phyloP scores from a whole-genome alignment of 1,284 basidiomycete species.

The Rhodotorula sp. region DNA sequence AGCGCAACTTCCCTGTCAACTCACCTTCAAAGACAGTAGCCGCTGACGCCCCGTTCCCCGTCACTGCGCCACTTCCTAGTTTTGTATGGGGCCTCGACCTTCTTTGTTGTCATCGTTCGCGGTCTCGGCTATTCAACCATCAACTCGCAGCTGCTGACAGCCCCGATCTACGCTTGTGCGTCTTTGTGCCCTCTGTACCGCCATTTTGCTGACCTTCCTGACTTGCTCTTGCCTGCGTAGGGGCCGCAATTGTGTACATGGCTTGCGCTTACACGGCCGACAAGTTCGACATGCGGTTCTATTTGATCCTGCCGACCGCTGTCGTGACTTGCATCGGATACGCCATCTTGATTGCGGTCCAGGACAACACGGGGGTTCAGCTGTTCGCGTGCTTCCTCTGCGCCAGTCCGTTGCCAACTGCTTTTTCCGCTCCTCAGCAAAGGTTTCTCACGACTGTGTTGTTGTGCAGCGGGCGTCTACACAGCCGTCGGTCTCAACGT shows the following conservation, averaged over 20 bases:
- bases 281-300: slow-evolving; percentile 17
- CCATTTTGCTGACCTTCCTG: background rate
- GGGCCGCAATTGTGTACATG: slow-evolving; percentile 26
- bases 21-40: no score
- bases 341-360: slow-evolving; percentile 9
- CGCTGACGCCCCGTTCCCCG: background rate
- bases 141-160: slow-evolving; percentile 40
- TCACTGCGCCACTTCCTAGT: background rate
- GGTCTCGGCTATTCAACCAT: slow-evolving; percentile 40
- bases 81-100: slow-evolving; percentile 32
- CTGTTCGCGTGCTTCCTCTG: slow-evolving; percentile 26
- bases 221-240: background rate
- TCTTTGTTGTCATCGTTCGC: slow-evolving; percentile 44
- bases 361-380: background rate
- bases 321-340: slow-evolving; percentile 22
- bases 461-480: background rate
- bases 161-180: slow-evolving; percentile 8
- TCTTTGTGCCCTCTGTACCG: background rate
- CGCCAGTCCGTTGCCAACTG: slow-evolving; percentile 1
- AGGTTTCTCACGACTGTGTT: background rate
- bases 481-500: slow-evolving; percentile 16
- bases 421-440: no score
- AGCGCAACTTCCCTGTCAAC: slow-evolving; percentile 21
- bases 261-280: slow-evolving; percentile 9
- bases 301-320: slow-evolving; percentile 14